Evolutionary conservation across 805 yeast genomes (phyloP).

Genomic region (Ascoidea tarda): DNA sequence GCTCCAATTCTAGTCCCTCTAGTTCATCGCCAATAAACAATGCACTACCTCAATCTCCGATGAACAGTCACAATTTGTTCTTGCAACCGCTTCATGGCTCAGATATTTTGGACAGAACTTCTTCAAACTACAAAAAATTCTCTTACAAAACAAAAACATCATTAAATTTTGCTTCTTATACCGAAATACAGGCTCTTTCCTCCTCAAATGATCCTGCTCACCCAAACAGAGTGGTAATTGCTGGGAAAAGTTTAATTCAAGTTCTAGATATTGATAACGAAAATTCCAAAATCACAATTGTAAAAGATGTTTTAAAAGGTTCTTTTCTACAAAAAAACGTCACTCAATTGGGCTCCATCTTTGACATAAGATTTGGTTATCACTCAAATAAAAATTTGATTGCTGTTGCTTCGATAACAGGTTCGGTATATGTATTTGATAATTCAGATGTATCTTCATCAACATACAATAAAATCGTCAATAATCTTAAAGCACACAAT

Average conservation of each 20-base stretch:
- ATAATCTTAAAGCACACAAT: constrained; percentile 24
- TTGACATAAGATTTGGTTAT: constrained; percentile 30
- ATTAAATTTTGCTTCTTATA: background rate
- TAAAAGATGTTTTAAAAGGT: constrained; percentile 21
- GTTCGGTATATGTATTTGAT: constrained; percentile 25
- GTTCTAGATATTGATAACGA: constrained; percentile 19
- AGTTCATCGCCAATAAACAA: no score
- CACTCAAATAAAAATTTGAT: constrained; percentile 22
- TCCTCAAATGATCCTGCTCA: constrained; percentile 1
- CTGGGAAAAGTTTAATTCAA: constrained; percentile 28
- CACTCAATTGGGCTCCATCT: constrained; percentile 23
- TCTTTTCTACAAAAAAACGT: constrained; percentile 17
- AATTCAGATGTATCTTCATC: constrained; percentile 13
- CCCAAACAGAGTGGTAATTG: constrained; percentile 18
- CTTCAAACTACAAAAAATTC: background rate
- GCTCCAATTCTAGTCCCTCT: no score
- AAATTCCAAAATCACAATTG: constrained; percentile 15
- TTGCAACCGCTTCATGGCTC: background rate
- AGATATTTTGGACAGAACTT: background rate
- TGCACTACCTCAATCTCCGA: background rate
- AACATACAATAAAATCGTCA: constrained; percentile 15
- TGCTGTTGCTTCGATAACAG: constrained; percentile 33
- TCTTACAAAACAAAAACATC: background rate
- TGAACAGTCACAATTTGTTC: background rate
- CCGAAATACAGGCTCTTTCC: constrained; percentile 7